phyloP scores from a whole-genome alignment of 108 stramenopile species.

The Conticribra guillardii region DNA sequence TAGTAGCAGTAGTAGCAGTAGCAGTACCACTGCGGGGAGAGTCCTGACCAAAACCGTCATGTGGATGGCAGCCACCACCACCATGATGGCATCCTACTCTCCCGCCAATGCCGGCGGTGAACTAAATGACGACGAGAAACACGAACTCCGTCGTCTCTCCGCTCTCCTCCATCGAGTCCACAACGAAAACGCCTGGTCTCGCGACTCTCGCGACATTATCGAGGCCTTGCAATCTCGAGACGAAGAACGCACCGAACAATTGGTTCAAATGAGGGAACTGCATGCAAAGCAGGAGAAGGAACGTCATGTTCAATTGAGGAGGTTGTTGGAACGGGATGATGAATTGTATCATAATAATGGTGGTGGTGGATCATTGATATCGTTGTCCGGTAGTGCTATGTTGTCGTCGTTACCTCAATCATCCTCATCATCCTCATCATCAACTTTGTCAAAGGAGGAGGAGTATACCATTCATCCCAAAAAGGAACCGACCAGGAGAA shows the following conservation, averaged over 20 bases:
- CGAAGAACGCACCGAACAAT: neutral
- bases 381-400: too few species aligned
- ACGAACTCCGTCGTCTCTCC: neutral
- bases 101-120: neutral
- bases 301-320: neutral
- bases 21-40: too few species aligned
- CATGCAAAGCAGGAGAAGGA: neutral
- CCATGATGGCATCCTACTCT: neutral
- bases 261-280: neutral
- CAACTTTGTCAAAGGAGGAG: too few species aligned
- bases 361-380: neutral
- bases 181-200: constrained; percentile 1
- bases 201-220: constrained; percentile 6
- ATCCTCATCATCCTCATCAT: too few species aligned
- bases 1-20: too few species aligned
- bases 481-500: too few species aligned
- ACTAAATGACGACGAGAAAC: neutral
- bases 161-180: neutral
- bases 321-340: neutral
- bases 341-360: neutral
- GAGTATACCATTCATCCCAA: too few species aligned
- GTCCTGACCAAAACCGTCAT: too few species aligned
- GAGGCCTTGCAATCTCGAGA: neutral
- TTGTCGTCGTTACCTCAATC: too few species aligned
- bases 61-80: too few species aligned